Evolutionary conservation across 176 grass and related monocot genomes (phyloP).

Genomic region (Carex parvula): DNA sequence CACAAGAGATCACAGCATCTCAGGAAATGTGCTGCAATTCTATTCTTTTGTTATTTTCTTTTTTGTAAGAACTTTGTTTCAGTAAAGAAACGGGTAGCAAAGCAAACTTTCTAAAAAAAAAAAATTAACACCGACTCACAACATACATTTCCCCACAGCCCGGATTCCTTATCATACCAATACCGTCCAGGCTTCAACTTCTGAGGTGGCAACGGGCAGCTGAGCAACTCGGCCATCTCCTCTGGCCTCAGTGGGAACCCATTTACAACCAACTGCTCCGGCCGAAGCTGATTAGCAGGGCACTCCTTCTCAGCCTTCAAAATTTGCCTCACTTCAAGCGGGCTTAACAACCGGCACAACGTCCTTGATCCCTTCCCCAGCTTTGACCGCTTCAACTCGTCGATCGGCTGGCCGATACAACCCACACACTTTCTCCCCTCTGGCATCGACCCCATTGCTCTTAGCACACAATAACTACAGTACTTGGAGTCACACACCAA

Average conservation of each 20-base stretch:
- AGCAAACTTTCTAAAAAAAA: neutral
- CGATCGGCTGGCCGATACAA: conserved; percentile 72
- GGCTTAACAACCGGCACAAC: conserved; percentile 54
- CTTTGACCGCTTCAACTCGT: conserved; percentile 67
- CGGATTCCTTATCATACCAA: conserved; percentile 99
- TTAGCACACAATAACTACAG: conserved; percentile 72
- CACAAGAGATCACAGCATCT: neutral
- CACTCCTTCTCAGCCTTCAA: conserved; percentile 93
- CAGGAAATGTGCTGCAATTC: neutral
- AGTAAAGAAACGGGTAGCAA: neutral
- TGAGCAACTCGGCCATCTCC: conserved; percentile 73
- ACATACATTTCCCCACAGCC: conserved; percentile 85
- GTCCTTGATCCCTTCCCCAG: conserved; percentile 80
- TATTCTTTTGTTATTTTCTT: neutral
- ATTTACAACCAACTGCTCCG: conserved; percentile 74
- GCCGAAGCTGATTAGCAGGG: conserved; percentile 81
- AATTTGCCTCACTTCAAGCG: conserved; percentile 85
- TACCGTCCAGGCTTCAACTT: conserved; percentile 93
- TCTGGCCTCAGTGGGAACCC: conserved; percentile 47
- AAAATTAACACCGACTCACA: neutral
- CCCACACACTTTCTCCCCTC: conserved; percentile 80
- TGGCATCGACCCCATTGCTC: conserved; percentile 95
- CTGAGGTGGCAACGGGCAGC: conserved; percentile 64
- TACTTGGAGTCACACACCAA: conserved; percentile 66
- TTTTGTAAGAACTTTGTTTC: neutral